Base-by-base conservation (phyloP, 2,329 filamentous ascomycete species). In the Pseudonectria buxi region DNA sequence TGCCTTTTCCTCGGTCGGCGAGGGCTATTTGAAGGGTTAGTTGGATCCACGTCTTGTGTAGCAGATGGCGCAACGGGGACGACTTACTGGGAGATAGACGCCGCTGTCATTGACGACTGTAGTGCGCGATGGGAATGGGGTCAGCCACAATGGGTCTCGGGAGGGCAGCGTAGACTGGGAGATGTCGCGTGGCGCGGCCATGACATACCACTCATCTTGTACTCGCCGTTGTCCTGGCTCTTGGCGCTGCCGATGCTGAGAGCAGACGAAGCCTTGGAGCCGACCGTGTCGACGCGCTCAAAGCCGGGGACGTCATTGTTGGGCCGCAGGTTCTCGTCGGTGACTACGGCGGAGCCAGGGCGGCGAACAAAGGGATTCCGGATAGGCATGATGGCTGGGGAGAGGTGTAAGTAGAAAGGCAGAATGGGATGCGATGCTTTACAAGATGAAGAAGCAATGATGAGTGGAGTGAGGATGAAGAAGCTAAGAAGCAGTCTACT, bases 101-200 rank as follows among this genome's bases (percentile, higher is more conserved):
- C 90, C 90, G 60, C 85, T 94, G 63, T 94, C 89, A 58, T 94
- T 94, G 61, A 96, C 92, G 47, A 95, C 90, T 95, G 59, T 42
- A 36, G 28, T 22, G 33, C 30, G 18, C 30, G 35, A 31, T 41
- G 35, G 49, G 33, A 38, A 38, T 33, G 30, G 47, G 39, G 51
- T 61, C 40, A 57, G 47, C 39, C 13, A 43, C 18, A 41, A 31
- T 14, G 40, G 40, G 39, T 54, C 46, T 49, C 46, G 51, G 50
- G 48, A 48, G 41, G 28, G 35, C 35, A 32, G 37, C 27, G 22
- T 38, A 28, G 36, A 26, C 31, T 39, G 30, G 40, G 36, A 37
- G 43, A 26, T 31, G 41, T 29, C 35, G 38, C 27, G 43, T 41
- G 40, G 40, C 25, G 28, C 18, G 14, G 13, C 16, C 10, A 7